Conservation (phyloP, 177 flowering plant species). For the Vitis hybrid region DNA sequence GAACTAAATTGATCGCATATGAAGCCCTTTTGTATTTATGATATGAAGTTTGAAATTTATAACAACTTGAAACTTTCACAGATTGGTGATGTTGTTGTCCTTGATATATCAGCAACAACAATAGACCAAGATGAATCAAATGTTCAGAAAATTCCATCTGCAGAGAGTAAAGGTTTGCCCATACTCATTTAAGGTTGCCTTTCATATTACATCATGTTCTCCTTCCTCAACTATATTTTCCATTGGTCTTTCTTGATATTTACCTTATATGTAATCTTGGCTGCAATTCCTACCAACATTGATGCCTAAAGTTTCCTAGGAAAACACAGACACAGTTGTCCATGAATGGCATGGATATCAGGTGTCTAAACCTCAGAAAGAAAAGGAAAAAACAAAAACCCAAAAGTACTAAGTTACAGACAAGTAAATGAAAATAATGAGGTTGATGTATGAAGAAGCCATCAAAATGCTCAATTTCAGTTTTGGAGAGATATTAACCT, state of each 20-base stretch:
- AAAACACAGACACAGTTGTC: neutral
- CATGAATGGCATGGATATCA: neutral
- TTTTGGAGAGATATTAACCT: neutral
- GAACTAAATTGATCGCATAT: neutral
- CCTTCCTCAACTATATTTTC: neutral
- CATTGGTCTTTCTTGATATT: neutral
- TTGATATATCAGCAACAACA: slow-evolving; percentile 80
- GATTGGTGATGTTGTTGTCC: slow-evolving; percentile 85
- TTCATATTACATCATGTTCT: neutral
- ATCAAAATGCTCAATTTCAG: too few species aligned
- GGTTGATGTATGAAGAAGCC: too few species aligned
- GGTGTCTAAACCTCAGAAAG: neutral
- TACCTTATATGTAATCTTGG: neutral
- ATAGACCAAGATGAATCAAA: slow-evolving; percentile 53
- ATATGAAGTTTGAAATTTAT: neutral
- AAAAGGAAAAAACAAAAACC: neutral
- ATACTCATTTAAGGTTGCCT: neutral
- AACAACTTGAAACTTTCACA: slow-evolving; percentile 28
- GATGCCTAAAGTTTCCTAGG: neutral
- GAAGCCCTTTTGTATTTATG: too few species aligned
- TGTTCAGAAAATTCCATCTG: slow-evolving; percentile 69
- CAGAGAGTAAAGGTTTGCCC: slow-evolving; percentile 81
- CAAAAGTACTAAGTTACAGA: too few species aligned
- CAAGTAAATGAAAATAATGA: too few species aligned
- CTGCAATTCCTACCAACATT: neutral